Base-by-base conservation (phyloP, 1,284 basidiomycete genomes). In the Ustilago bromivora region DNA sequence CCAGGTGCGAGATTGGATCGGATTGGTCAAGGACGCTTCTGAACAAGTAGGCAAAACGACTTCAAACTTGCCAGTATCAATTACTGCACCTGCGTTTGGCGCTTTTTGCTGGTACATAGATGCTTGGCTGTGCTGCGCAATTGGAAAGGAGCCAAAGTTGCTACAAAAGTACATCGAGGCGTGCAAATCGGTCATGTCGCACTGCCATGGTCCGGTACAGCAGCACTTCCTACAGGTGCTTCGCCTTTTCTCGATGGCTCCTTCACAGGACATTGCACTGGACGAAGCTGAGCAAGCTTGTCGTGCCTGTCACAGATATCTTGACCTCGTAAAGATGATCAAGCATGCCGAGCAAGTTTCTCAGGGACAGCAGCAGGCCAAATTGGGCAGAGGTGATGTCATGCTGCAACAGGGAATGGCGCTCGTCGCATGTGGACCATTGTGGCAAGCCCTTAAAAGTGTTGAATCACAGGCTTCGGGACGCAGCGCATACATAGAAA, bases 1-100 rank as follows among this genome's bases (percentile, higher is more conserved):
- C 61, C 94, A 95, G 81, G 88, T 96, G 6, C 87, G 81, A 89
- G 90, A 89, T 0, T 96, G 94, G 94, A 88, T 78, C 41, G 72
- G 76, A 9, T 19, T 65, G 6, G 35, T 71, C n/a, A 60, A 57
- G 9, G 66, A 77, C n/a, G 53, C 57, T 47, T 52, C 58, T 23
- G 47, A 36, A 17, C 32, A 19, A 8, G 12, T 58, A 32, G 19
- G 10, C 19, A 15, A 15, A 11, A 0, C 49, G 2, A 3, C 2
- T 5, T 4, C 28, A n/a, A 4, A 6, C 15, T 4, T 53, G 15
- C 54, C 32, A 40, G 23, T 43, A 3, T 59, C 65, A 2, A 47
- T 43, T 23, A 43, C 43, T 7, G 62, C 61, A 46, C 58, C 66
- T 15, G 66, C 62, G n/a, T 64, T 64, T 9, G 71, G 66, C 35